phyloP scores from a whole-genome alignment of 495 filamentous ascomycete genomes.

The Aspergillus olivimuriae region DNA sequence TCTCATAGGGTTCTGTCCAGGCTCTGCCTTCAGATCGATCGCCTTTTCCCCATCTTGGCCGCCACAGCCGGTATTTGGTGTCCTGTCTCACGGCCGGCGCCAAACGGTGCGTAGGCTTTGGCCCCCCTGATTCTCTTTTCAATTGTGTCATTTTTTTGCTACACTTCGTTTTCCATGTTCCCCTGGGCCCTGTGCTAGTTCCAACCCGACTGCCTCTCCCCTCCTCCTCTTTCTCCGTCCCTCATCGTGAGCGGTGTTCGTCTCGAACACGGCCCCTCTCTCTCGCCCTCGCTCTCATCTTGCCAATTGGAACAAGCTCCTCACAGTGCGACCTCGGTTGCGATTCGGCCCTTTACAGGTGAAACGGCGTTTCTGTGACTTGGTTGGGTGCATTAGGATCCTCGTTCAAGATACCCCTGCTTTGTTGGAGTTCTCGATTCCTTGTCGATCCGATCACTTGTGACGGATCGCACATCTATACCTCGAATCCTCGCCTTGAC shows the following conservation, averaged over 20 bases:
- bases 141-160: conserved; percentile 16
- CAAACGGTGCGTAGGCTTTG: conserved; percentile 52
- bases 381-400: conserved; percentile 31
- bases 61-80: conserved; percentile 51
- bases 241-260: too few species aligned
- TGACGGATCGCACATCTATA: conserved; percentile 27
- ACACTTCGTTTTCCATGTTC: conserved; percentile 19
- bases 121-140: conserved; percentile 29
- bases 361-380: conserved; percentile 32
- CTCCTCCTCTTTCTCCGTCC: background rate
- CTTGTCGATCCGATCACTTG: conserved; percentile 25
- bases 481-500: conserved; percentile 38
- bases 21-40: conserved; percentile 32
- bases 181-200: conserved; percentile 12
- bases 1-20: conserved; percentile 19
- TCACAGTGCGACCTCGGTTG: conserved; percentile 15
- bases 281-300: background rate
- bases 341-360: conserved; percentile 22
- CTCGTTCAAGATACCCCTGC: conserved; percentile 37
- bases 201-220: conserved; percentile 13
- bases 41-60: conserved; percentile 38
- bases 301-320: background rate
- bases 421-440: conserved; percentile 30
- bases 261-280: background rate
- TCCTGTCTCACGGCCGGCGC: conserved; percentile 51